Conservation (phyloP, 805 yeast genomes). For the Candida suzukii region DNA sequence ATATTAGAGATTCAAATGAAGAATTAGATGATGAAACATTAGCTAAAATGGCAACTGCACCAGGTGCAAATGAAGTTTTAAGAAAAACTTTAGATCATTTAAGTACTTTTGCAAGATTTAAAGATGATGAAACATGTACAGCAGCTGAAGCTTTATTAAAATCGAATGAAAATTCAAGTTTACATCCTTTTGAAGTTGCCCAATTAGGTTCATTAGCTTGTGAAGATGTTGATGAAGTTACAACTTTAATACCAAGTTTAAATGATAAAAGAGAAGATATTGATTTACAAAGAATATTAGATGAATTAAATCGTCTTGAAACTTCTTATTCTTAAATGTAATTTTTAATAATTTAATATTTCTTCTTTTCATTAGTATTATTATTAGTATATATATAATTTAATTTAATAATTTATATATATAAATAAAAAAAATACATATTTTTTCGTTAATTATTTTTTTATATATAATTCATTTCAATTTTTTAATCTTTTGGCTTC, state of each 20-base stretch:
- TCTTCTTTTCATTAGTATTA: too few relatives aligned
- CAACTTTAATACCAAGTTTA: slow-evolving; percentile 86
- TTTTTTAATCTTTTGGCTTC: too few relatives aligned
- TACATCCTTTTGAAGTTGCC: slow-evolving; percentile 95
- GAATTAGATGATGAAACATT: slow-evolving; percentile 41
- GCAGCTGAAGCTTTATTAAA: slow-evolving; percentile 86
- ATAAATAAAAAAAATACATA: too few relatives aligned
- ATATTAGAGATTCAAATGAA: slow-evolving; percentile 8
- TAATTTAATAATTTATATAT: too few relatives aligned
- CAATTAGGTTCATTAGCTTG: slow-evolving; percentile 83
- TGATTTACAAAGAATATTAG: slow-evolving; percentile 79
- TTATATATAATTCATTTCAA: too few relatives aligned
- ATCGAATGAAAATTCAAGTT: slow-evolving; percentile 60
- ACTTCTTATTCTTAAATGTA: slow-evolving; percentile 27
- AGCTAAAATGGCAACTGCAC: slow-evolving; percentile 48
- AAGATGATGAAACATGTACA: slow-evolving; percentile 85
- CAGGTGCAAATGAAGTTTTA: slow-evolving; percentile 79
- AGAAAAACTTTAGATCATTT: slow-evolving; percentile 88
- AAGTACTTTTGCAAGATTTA: slow-evolving; percentile 79
- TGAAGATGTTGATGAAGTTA: slow-evolving; percentile 96
- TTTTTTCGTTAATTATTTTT: too few relatives aligned
- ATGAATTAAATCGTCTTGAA: slow-evolving; percentile 71
- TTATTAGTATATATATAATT: too few relatives aligned
- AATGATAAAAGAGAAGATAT: slow-evolving; percentile 75
- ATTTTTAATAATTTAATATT: too few relatives aligned